Conservation (phyloP, 176 grass and related monocot species). For the Carex cristatella region DNA sequence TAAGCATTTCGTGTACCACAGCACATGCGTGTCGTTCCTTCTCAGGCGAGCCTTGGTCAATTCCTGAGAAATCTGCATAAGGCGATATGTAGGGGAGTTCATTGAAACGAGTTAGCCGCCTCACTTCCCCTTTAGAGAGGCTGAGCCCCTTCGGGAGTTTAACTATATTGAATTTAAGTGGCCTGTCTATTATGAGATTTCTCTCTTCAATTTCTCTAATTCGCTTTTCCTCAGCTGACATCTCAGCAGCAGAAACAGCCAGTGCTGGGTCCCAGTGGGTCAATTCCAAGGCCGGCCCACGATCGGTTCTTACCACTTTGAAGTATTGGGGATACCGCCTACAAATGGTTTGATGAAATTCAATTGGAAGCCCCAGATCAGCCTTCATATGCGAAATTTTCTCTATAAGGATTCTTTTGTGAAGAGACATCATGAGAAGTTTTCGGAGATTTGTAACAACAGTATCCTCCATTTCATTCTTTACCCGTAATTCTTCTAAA, state of each 20-base stretch:
- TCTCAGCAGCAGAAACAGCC: conserved; percentile 66
- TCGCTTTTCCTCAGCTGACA: conserved; percentile 65
- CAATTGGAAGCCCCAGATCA: conserved; percentile 72
- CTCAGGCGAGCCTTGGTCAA: conserved; percentile 43
- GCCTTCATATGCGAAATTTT: conserved; percentile 79
- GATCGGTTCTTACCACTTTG: conserved; percentile 58
- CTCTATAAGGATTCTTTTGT: conserved; percentile 64
- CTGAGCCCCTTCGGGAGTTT: conserved; percentile 73
- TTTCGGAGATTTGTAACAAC: conserved; percentile 75
- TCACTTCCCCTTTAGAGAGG: conserved; percentile 55
- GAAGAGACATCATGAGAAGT: conserved; percentile 84
- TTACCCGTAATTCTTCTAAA: conserved; percentile 66
- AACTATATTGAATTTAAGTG: conserved; percentile 64
- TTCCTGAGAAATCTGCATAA: conserved; percentile 70
- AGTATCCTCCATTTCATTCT: conserved; percentile 74
- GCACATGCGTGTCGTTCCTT: conserved; percentile 89
- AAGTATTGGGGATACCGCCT: conserved; percentile 83
- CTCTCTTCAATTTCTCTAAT: conserved; percentile 54
- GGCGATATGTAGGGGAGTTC: conserved; percentile 76
- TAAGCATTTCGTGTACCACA: conserved; percentile 84
- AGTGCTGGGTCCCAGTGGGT: conserved; percentile 81
- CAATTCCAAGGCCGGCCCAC: conserved; percentile 82
- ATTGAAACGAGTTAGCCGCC: conserved; percentile 50
- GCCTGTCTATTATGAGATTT: conserved; percentile 80
- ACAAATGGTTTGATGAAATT: conserved; percentile 76